Conservation (phyloP, 306 rosid species). For the Quercus engelmannii region DNA sequence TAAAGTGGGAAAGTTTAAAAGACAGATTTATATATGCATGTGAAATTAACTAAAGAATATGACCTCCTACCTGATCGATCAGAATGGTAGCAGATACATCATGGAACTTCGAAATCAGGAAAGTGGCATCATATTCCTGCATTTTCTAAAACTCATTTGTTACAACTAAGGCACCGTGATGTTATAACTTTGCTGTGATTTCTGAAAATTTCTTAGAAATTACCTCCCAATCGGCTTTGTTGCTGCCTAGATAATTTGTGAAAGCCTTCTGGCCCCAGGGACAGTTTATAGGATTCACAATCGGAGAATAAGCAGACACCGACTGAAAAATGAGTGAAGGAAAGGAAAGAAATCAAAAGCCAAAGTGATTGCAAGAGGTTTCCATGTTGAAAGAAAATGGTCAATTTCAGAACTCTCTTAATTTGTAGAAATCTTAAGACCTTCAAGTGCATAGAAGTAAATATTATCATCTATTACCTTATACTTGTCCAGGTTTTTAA, state of each 20-base stretch:
- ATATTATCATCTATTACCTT: slow-evolving; percentile 50
- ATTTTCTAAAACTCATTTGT: slow-evolving; percentile 22
- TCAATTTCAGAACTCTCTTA: not conserved
- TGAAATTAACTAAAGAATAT: not conserved
- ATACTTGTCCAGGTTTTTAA: slow-evolving; percentile 77
- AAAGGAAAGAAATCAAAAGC: not conserved
- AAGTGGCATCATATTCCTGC: slow-evolving; percentile 92
- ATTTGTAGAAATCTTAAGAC: not conserved
- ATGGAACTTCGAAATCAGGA: slow-evolving; percentile 43
- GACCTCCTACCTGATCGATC: slow-evolving; percentile 78
- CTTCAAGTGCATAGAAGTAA: slow-evolving; percentile 2
- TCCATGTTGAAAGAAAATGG: not conserved
- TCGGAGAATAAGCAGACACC: slow-evolving; percentile 81
- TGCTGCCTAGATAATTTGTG: slow-evolving; percentile 77
- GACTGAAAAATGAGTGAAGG: slow-evolving; percentile 47
- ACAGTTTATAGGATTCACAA: slow-evolving; percentile 76
- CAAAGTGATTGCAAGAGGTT: not conserved
- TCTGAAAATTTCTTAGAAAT: slow-evolving; percentile 14
- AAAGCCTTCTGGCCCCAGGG: slow-evolving; percentile 96
- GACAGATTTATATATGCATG: not conserved
- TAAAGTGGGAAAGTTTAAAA: not conserved
- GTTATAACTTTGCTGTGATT: not conserved
- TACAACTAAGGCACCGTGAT: not conserved
- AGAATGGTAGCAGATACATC: slow-evolving; percentile 65
- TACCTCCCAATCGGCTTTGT: slow-evolving; percentile 88